Evolutionary conservation across 2,329 filamentous ascomycete genomes (phyloP).

Genomic region (Colletotrichum simmondsii): DNA sequence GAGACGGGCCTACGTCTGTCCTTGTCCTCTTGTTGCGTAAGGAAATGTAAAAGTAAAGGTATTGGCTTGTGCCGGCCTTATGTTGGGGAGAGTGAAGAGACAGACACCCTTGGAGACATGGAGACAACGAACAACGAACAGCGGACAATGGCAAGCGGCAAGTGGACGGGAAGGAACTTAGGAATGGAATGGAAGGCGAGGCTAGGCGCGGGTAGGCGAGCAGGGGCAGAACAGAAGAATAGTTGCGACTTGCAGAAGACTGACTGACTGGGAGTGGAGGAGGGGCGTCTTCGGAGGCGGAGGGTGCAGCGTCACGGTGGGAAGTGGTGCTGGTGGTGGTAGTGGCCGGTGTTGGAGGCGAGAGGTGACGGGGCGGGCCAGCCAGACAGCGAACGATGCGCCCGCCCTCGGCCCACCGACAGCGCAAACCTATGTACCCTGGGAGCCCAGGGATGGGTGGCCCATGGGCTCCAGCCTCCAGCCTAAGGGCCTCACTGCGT

Average conservation of each 20-base stretch:
- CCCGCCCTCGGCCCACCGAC: constrained; percentile 15
- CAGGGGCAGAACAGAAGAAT: not conserved
- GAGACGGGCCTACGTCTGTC: constrained; percentile 11
- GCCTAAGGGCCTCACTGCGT: not conserved
- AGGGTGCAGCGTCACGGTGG: not conserved
- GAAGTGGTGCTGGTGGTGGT: too few relatives aligned
- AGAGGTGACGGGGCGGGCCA: not conserved
- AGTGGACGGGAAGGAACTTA: constrained; percentile 3
- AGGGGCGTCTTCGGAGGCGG: not conserved
- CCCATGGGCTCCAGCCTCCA: too few relatives aligned
- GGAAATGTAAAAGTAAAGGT: not conserved
- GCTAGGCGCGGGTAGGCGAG: not conserved
- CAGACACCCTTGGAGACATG: constrained; percentile 9
- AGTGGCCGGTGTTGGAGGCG: not conserved
- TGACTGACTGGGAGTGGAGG: not conserved
- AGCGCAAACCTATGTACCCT: not conserved
- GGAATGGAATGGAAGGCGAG: not conserved
- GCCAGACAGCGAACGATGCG: constrained; percentile 6
- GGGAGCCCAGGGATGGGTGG: not conserved
- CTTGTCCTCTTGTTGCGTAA: constrained; percentile 12
- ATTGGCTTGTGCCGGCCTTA: not conserved
- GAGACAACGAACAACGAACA: not conserved
- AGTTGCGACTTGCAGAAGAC: constrained; percentile 10
- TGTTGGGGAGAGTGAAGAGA: constrained; percentile 9
- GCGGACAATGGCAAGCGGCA: constrained; percentile 5